Evolutionary conservation across 768 basidiomycete genomes (phyloP), one percentile per base, ranked within the genome.

Genomic region (Galerina marginata): DNA sequence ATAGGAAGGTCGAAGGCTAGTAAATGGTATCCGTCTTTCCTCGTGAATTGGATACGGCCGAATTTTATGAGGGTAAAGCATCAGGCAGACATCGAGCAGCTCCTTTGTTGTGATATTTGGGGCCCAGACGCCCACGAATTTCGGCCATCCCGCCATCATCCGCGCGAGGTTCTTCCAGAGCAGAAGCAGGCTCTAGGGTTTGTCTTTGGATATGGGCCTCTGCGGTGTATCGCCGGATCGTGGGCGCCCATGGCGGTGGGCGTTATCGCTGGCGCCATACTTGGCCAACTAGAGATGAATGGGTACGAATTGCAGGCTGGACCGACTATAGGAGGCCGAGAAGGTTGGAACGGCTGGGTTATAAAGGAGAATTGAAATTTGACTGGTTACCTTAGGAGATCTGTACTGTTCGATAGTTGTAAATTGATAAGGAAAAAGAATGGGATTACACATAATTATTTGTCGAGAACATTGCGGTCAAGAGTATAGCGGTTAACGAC

Each of bases 231-330:
- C 9, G 86, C 82, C 0, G 66, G 66, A 14, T 71, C 68, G 4
- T 86, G 85, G 79, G 86, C 83, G 4, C 80, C 84, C 1, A 76
- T 81, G 51, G 82, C 83, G 0, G 82, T 79, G 2, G 86, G 75
- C 0, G 60, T 86, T 2, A 74, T 88, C 26, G 76, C 76, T 3
- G 81, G 78, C 0, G 77, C 74, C 9, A 60, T 85, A 4, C 56
- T 85, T 3, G 74, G 78, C 20, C 70, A 67, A 10, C 46, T 80
- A 9, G 68, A 74, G 29, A 72, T 68, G 0, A 62, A 69, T 3
- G 67, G 65, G 14, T 75, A 68, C 58, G 50, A 23, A 38, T 67
- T 77, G 50, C 61, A 69, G n/a, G 43, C 52, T 2, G 78, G 78
- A 16, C 9, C 49, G 2, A 53, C 16, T 29, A 65, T 82, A 25